A percentile compares a stretch with the other conserved stretches of the same genome.
These are phyloP conservation scores for Phylloporus sp. DNA, from an alignment of 768 basidiomycete genomes.

Conservation along the genomic window DNA sequence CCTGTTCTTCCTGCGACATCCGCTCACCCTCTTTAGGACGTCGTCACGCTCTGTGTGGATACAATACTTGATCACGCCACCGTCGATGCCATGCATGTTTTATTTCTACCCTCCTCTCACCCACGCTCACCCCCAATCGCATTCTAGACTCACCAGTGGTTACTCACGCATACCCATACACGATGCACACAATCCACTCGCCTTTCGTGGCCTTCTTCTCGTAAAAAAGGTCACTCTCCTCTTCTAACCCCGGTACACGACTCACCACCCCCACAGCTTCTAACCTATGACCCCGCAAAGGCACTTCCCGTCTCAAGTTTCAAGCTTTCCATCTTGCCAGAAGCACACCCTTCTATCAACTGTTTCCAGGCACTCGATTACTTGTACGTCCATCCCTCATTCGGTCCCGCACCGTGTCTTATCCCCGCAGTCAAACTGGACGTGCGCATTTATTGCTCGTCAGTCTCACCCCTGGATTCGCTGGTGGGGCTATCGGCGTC, in stretches of 20 bases:
- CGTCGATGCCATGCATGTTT: constrained; percentile 71
- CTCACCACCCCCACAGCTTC: constrained; percentile 48
- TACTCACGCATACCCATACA: constrained; percentile 94
- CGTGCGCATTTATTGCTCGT: constrained; percentile 89
- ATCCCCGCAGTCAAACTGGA: constrained; percentile 78
- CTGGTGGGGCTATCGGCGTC: constrained; percentile 86
- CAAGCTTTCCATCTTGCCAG: constrained; percentile 78
- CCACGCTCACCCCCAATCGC: constrained; percentile 9
- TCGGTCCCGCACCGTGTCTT: background rate
- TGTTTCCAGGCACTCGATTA: constrained; percentile 95
- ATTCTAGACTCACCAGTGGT: constrained; percentile 63
- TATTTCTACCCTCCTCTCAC: background rate
- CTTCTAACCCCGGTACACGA: background rate
- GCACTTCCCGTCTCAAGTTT: constrained; percentile 72
- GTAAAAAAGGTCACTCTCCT: constrained; percentile 62
- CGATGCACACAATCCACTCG: constrained; percentile 57
- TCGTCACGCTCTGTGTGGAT: constrained; percentile 75
- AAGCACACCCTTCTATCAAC: constrained; percentile 84
- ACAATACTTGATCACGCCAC: constrained; percentile 72
- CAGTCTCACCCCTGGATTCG: constrained; percentile 74
- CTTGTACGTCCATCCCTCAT: constrained; percentile 50
- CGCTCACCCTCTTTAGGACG: constrained; percentile 44
- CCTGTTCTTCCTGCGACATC: background rate
- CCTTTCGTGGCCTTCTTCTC: constrained; percentile 79
- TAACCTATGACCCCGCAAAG: constrained; percentile 85